Evolutionary conservation across 2,329 filamentous ascomycete species (phyloP).

Genomic region (Cladophialophora immunda): DNA sequence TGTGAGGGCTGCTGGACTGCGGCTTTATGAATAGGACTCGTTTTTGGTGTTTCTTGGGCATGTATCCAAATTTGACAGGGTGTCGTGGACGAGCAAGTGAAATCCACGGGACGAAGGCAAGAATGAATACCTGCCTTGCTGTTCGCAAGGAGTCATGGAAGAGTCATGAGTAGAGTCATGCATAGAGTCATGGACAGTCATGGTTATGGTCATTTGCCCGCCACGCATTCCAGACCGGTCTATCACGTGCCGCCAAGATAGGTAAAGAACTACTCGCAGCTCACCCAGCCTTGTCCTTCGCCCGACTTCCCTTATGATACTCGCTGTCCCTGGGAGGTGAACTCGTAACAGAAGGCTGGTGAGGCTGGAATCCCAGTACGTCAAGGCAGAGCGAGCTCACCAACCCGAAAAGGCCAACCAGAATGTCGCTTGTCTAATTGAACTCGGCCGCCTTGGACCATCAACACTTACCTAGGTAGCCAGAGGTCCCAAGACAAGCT

Average conservation of each 20-base stretch:
- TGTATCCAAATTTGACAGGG: constrained; percentile 36
- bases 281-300: too few relatives aligned
- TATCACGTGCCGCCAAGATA: constrained; percentile 5
- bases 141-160: neutral
- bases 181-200: neutral
- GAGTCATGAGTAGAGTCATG: neutral
- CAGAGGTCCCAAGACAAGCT: too few relatives aligned
- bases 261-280: neutral
- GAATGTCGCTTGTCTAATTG: too few relatives aligned
- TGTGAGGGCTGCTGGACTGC: constrained; percentile 50
- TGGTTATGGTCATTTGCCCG: neutral
- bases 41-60: constrained; percentile 58
- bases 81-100: neutral
- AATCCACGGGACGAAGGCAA: neutral
- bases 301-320: too few relatives aligned
- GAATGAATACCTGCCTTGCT: neutral
- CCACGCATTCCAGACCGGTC: neutral
- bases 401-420: too few relatives aligned
- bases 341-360: too few relatives aligned
- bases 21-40: constrained; percentile 52
- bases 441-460: too few relatives aligned
- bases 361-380: too few relatives aligned
- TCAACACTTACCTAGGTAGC: too few relatives aligned
- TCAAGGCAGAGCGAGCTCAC: too few relatives aligned
- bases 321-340: too few relatives aligned